Evolutionary conservation across 495 filamentous ascomycete species (phyloP), one percentile per base, ranked within the genome.

Genomic region (Ascodesmis nigricans): DNA sequence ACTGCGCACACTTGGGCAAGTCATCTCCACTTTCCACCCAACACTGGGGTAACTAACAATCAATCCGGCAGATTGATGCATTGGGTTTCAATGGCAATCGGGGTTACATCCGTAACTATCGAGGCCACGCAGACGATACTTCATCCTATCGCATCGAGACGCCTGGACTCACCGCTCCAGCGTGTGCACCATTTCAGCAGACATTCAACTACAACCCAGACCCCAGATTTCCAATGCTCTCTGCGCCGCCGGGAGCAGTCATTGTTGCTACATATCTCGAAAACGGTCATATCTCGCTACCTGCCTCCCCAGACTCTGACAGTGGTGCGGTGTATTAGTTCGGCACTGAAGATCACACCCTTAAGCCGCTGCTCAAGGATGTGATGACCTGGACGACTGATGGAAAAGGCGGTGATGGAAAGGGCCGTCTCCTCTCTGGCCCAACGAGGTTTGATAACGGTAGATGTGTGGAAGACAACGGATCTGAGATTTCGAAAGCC

Each of bases 271-370:
- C 25, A 29, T 52, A 50, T 28, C 39, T 36, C 0, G 48, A 52
- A 29, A 52, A 52, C 29, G 48, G 48, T 0, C 48, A 52, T 32
- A 51, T 50, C 19, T 35, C 48, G 3, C 11, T 22, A 2, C 41
- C 37, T 2, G 35, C 33, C 6, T 21, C 31, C 4, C 29, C 30
- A 9, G 25, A 35, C 8, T 1, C 18, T 5, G 21, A 43, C 1
- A 15, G 38, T 0, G 48, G 48, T 2, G 40, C 22, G 6, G 36
- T 50, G 14, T 51, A 36, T 19, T 51, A 39, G 48, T 52, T 34
- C 29, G 48, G 43, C 9, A 47, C 43, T 11, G 21, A 38, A 11
- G 13, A 32, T 0, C 27, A 33, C 19, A 36, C 37, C 4, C 20
- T 24, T 14, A 23, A 44, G 11, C 39, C 46, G 9, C 39, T n/a